Evolutionary conservation across 1,284 basidiomycete genomes (phyloP).

Genomic region (Dichomitus squalens): DNA sequence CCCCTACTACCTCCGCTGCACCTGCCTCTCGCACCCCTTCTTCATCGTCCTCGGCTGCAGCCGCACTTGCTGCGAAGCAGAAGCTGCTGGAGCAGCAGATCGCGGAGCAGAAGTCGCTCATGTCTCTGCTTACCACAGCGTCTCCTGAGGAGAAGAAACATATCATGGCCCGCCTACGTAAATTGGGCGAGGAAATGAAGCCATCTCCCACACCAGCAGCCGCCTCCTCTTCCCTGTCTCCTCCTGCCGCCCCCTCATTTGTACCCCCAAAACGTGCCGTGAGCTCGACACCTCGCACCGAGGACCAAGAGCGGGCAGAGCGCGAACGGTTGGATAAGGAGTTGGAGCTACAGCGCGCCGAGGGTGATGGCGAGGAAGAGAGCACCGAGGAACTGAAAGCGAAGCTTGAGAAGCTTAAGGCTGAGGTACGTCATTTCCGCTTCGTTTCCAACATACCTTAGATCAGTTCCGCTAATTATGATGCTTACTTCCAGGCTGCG

Average conservation of each 20-base stretch:
- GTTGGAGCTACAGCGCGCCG: constrained; percentile 62
- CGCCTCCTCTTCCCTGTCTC: constrained; percentile 34
- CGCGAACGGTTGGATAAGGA: constrained; percentile 76
- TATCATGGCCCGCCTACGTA: constrained; percentile 78
- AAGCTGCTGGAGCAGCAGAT: constrained; percentile 83
- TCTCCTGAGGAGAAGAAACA: constrained; percentile 78
- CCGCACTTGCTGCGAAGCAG: constrained; percentile 71
- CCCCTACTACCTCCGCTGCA: constrained; percentile 17
- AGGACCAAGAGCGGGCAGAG: constrained; percentile 54
- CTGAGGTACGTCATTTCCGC: constrained; percentile 56
- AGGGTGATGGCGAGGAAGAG: constrained; percentile 45
- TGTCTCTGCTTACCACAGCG: constrained; percentile 69
- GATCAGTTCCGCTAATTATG: neutral
- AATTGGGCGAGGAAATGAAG: constrained; percentile 83
- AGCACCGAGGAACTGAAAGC: constrained; percentile 76
- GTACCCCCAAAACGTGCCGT: constrained; percentile 27
- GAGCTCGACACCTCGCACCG: constrained; percentile 31
- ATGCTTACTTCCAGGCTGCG: constrained; percentile 57
- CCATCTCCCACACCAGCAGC: constrained; percentile 25
- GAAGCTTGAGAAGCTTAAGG: constrained; percentile 81
- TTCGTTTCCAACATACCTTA: neutral
- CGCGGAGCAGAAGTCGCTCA: constrained; percentile 86
- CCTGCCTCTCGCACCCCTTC: constrained; percentile 33
- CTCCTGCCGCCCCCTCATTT: constrained; percentile 24
- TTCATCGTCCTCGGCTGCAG: constrained; percentile 37